These are phyloP conservation scores for Sanghuangporus weigelae DNA, from an alignment of 1,284 basidiomycete genomes.

Conservation along the genomic window DNA sequence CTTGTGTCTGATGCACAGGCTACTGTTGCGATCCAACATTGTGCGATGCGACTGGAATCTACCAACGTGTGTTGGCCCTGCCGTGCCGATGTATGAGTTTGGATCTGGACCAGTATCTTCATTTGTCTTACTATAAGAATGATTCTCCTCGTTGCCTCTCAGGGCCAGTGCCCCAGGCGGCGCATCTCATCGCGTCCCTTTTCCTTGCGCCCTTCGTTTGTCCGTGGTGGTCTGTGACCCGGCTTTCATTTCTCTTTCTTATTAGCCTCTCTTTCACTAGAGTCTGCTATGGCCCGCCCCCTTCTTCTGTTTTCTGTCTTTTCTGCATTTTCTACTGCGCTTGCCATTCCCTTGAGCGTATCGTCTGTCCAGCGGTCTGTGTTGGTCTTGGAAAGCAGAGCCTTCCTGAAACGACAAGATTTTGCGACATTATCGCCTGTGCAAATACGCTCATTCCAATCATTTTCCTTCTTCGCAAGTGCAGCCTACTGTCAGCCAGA, in stretches of 20 bases:
- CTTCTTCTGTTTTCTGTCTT: not conserved
- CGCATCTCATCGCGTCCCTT: not conserved
- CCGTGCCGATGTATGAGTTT: not conserved
- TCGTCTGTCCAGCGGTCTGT: not conserved
- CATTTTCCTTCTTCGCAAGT: slow-evolving; percentile 46
- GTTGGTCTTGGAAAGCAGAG: not conserved
- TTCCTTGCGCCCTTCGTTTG: not conserved
- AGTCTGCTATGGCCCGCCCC: not conserved
- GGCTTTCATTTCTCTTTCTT: not conserved
- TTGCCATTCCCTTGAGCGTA: not conserved
- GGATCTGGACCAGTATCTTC: not conserved
- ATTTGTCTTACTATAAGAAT: not conserved
- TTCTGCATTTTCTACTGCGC: not conserved
- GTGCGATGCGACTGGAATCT: not conserved
- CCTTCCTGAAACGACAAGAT: not conserved
- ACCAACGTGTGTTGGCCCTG: not conserved
- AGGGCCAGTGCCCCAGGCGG: not conserved
- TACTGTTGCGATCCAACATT: not conserved
- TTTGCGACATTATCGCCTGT: slow-evolving; percentile 30
- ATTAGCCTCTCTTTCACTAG: not conserved
- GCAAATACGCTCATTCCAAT: slow-evolving; percentile 34
- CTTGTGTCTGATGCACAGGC: not conserved
- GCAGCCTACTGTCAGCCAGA: slow-evolving; percentile 45
- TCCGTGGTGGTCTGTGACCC: not conserved
- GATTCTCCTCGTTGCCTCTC: not conserved